Percentiles rank a stretch among this genome's conserved stretches.
phyloP scores from a whole-genome alignment of 83 land plant genomes.

The Larix sibirica region DNA sequence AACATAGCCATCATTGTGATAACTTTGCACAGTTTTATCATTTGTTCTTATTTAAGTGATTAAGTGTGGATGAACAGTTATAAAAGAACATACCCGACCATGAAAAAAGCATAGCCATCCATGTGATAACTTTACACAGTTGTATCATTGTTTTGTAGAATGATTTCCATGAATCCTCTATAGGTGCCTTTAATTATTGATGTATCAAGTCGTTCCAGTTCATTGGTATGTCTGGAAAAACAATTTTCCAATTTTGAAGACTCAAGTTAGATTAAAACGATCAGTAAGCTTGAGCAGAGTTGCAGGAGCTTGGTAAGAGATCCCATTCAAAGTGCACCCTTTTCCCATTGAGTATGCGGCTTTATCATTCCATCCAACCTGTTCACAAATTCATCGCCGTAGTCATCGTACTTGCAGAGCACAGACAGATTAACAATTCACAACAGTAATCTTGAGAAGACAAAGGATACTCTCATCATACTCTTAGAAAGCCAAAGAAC shows the following conservation, averaged over 20 bases:
- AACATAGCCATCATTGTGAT: too few species aligned
- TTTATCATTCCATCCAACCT: too few species aligned
- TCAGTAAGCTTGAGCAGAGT: constrained; percentile 92
- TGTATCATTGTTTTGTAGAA: constrained; percentile 77
- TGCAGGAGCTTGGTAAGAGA: constrained; percentile 58
- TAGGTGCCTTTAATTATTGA: constrained; percentile 79
- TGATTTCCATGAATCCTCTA: constrained; percentile 78
- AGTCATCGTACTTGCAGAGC: too few species aligned
- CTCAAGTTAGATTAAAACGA: constrained; percentile 47
- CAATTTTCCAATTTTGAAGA: constrained; percentile 44
- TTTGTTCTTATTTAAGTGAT: not conserved
- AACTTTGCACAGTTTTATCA: too few species aligned
- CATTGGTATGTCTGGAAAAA: constrained; percentile 3
- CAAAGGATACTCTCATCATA: too few species aligned
- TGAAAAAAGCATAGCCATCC: constrained; percentile 87
- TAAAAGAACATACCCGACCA: constrained; percentile 69
- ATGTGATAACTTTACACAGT: constrained; percentile 75
- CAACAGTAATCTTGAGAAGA: too few species aligned
- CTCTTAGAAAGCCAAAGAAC: too few species aligned
- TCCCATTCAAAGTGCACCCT: constrained; percentile 68
- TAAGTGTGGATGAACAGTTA: not conserved
- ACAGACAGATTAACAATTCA: too few species aligned
- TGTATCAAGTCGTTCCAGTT: constrained; percentile 39
- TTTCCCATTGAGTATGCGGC: constrained; percentile 39
- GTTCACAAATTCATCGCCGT: too few species aligned